Conservation (phyloP, 2,329 filamentous ascomycete species). For the Aspergillus sp. region DNA sequence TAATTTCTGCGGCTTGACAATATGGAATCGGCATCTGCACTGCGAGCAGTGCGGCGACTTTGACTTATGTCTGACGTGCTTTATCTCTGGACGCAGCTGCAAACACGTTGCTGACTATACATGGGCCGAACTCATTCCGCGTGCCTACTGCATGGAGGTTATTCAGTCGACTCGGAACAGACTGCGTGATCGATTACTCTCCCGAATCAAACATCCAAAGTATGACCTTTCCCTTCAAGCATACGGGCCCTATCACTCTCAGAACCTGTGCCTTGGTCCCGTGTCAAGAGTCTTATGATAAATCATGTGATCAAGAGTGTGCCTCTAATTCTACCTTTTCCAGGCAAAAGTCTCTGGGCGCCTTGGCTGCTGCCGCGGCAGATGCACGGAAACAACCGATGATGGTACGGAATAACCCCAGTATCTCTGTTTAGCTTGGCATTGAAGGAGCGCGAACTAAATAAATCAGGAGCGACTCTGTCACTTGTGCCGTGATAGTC, state of each 20-base stretch:
- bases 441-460: neutral
- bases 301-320: neutral
- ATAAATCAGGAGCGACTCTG: constrained; percentile 33
- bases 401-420: constrained; percentile 18
- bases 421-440: constrained; percentile 11
- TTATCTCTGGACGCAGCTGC: constrained; percentile 38
- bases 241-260: neutral
- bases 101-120: constrained; percentile 35
- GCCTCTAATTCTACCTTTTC: neutral
- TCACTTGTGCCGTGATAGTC: constrained; percentile 39
- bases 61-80: constrained; percentile 39
- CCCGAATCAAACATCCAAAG: constrained; percentile 1
- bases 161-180: constrained; percentile 6
- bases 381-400: constrained; percentile 25
- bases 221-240: constrained; percentile 5
- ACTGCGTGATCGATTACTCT: neutral
- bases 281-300: neutral
- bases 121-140: constrained; percentile 36
- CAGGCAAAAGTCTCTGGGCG: constrained; percentile 21
- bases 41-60: constrained; percentile 40
- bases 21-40: constrained; percentile 43
- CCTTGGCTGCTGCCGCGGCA: constrained; percentile 28
- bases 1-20: constrained; percentile 40
- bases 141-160: constrained; percentile 30
- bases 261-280: neutral